Conservation (phyloP, 1,139 yeast genomes). For the Sugiyamaella paludigena region DNA sequence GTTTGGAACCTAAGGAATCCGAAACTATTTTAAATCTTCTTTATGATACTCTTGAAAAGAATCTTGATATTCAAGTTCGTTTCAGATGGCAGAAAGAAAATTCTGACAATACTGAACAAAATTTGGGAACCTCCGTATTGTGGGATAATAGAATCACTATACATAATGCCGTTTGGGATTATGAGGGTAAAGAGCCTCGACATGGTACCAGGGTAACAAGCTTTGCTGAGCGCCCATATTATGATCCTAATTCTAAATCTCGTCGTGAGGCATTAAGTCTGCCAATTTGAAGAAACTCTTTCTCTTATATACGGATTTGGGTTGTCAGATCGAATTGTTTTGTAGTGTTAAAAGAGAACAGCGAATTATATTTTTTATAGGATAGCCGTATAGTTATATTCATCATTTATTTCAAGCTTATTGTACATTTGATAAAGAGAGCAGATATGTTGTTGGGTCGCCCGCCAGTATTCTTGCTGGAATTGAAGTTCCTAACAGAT, state of each 20-base stretch:
- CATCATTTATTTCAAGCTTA: too few relatives aligned
- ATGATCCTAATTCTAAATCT: constrained; percentile 51
- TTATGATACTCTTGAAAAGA: constrained; percentile 44
- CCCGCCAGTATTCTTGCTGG: too few relatives aligned
- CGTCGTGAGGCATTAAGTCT: constrained; percentile 50
- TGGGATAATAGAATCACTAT: constrained; percentile 59
- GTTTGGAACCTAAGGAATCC: constrained; percentile 46
- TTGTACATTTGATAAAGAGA: too few relatives aligned
- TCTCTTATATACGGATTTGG: too few relatives aligned
- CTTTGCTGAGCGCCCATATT: constrained; percentile 54
- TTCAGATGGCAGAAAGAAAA: constrained; percentile 49
- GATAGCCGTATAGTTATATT: too few relatives aligned
- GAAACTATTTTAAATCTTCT: constrained; percentile 42
- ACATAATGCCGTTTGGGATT: constrained; percentile 51
- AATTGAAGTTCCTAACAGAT: too few relatives aligned
- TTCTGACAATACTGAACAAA: constrained; percentile 37
- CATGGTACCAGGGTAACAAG: constrained; percentile 61
- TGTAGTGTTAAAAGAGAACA: too few relatives aligned
- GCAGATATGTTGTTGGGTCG: too few relatives aligned
- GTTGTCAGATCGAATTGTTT: too few relatives aligned
- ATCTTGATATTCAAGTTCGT: constrained; percentile 52
- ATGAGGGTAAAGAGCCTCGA: constrained; percentile 50
- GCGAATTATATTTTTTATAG: too few relatives aligned
- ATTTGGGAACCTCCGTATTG: constrained; percentile 53
- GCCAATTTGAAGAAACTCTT: background rate